Percentiles rank a stretch among this genome's conserved stretches.
Conservation (phyloP, 1,284 basidiomycete genomes). For the Fistulina hepatica region DNA sequence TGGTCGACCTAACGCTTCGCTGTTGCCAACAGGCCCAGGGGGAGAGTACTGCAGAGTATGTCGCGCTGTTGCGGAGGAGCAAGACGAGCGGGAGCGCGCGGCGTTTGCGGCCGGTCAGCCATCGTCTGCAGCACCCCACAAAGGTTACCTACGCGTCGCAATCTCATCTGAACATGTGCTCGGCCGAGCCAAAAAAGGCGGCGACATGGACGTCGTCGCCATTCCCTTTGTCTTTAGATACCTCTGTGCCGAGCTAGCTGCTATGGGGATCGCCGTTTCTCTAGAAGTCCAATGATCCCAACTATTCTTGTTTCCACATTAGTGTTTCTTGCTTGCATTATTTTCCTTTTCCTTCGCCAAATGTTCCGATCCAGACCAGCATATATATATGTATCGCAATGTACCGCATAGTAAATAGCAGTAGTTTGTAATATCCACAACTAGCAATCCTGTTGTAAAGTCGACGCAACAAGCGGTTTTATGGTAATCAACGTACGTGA, state of each 20-base stretch:
- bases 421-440: too few relatives aligned
- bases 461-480: too few relatives aligned
- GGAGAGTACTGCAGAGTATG: constrained; percentile 94
- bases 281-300: constrained; percentile 42
- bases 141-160: constrained; percentile 46
- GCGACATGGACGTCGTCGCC: constrained; percentile 86
- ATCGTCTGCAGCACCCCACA: constrained; percentile 17
- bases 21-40: constrained; percentile 52
- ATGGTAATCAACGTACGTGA: too few relatives aligned
- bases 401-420: too few relatives aligned
- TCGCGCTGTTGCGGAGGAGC: constrained; percentile 54
- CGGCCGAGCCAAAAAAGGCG: constrained; percentile 47
- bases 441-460: too few relatives aligned
- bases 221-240: constrained; percentile 94
- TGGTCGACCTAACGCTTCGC: constrained; percentile 32
- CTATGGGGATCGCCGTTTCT: constrained; percentile 80
- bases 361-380: too few relatives aligned
- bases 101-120: constrained; percentile 41
- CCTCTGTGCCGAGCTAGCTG: constrained; percentile 74
- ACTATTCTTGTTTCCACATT: constrained; percentile 1
- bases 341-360: constrained; percentile 7
- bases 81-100: constrained; percentile 44
- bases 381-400: too few relatives aligned
- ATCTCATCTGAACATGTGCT: constrained; percentile 59
- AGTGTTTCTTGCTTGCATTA: constrained; percentile 13